Evolutionary conservation across 75 land plant species (phyloP).

Genomic region (Larix kaempferi): DNA sequence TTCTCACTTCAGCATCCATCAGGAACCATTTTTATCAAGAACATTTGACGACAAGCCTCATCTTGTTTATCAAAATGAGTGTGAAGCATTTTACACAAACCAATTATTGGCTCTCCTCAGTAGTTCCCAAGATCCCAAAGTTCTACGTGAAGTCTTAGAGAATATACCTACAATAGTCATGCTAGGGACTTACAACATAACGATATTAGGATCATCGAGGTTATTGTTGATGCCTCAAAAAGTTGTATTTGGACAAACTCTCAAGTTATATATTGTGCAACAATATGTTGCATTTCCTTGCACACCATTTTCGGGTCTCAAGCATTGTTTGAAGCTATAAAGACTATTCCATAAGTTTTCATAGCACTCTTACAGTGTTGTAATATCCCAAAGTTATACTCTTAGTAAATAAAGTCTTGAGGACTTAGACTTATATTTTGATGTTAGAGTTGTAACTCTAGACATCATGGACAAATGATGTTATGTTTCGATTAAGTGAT

Average conservation of each 20-base stretch:
- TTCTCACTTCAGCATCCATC: constrained; percentile 22
- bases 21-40: constrained; percentile 32
- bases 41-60: constrained; percentile 31
- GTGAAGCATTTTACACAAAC: constrained; percentile 33
- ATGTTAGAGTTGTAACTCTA: too few relatives aligned
- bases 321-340: constrained; percentile 39
- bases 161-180: constrained; percentile 47
- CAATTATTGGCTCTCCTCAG: constrained; percentile 23
- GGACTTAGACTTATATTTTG: too few relatives aligned
- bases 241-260: constrained; percentile 13
- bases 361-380: constrained; percentile 10
- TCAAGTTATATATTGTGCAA: constrained; percentile 18
- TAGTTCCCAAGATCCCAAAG: constrained; percentile 21
- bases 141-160: constrained; percentile 29
- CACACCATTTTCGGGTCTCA: constrained; percentile 40
- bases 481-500: too few relatives aligned
- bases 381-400: too few relatives aligned
- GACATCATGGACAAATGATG: too few relatives aligned
- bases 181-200: constrained; percentile 41
- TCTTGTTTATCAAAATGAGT: constrained; percentile 33
- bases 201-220: constrained; percentile 30
- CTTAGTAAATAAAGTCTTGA: too few relatives aligned
- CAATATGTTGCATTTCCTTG: constrained; percentile 40
- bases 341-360: constrained; percentile 30
- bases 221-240: constrained; percentile 26